Evolutionary conservation across 1,284 basidiomycete species (phyloP), one percentile per base, ranked within the genome.

Genomic region (Bothia castanella): DNA sequence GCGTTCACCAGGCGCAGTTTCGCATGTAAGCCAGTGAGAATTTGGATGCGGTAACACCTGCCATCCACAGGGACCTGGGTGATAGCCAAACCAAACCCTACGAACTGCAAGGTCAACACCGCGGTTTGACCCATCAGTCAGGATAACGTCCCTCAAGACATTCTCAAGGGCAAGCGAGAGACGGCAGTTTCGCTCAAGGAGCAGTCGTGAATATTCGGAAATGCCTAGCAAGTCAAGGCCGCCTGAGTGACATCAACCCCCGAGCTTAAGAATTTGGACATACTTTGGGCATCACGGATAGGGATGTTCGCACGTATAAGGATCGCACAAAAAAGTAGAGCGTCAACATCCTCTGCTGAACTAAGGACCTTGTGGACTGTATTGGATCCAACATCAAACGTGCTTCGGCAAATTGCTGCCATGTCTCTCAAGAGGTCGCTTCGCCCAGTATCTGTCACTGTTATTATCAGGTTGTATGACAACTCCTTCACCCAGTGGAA

Each of bases 401-500:
- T 76, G 3, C 62, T 60, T 14, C 69, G 61, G 55, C 76, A 78
- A 13, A 63, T 69, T 5, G 63, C 59, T 2, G 71, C 71, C 45
- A 69, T 63, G 38, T 68, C 61, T 36, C 58, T 65, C 19, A 72
- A 43, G 2, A 61, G 62, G 5, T 35, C 27, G 29, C 57, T 63
- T 19, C 67, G 42, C 11, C 63, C 58, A 11, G 49, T 16, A 9
- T 67, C 62, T 9, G 55, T 58, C 5, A 43, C 27, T 5, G 51
- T 47, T 4, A 47, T 41, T n/a, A 59, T 53, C 3, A 70, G 40
- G 34, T 64, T 66, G 12, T 46, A 20, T 5, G 51, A 43, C 1
- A 74, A 52, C 19, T 72, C 52, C 5, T 53, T n/a, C 12, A 72
- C 62, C 77, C 76, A 78, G 2, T 35, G 16, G 40, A 67, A 68